Base-by-base conservation (phyloP, 2,329 filamentous ascomycete genomes). In the Ophiostoma ulmi region DNA sequence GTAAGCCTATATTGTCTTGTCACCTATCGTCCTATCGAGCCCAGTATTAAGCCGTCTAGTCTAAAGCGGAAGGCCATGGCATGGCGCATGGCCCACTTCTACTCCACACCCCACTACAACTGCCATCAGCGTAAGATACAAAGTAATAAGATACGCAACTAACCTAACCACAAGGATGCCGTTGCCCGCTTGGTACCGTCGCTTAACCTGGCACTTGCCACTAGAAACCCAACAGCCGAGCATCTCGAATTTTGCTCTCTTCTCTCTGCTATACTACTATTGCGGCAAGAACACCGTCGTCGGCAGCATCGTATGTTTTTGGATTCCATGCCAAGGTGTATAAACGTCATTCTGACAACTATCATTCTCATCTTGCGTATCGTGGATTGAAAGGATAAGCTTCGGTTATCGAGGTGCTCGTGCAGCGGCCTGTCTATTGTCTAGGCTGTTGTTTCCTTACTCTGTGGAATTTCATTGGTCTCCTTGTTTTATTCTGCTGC, bases 11-110 rank as follows among this genome's bases (percentile, higher is more conserved):
- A n/a, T n/a, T n/a, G n/a, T n/a, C n/a, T 39, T 14, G 41, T 44
- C 14, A 44, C 41, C 38, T 11, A 39, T 39, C 38, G 11, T 11
- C 38, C 41, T 44, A 44, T 17, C 14, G 41, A 44, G 14, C 17
- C 38, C 38, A 44, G 41, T 20, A 31, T 3, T 31, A 48, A 48
- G 38, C 38, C 38, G 38, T 35, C 22, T 7, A 61, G 61, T 64
- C 61, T 64, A 64, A 64, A 38, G 61, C 61, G 61, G 61, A 64
- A 64, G 61, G 31, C 61, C 61, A 64, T 13, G 61, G 61, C 61
- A 63, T 64, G 61, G 61, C 61, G 17, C 35, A 64, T 14, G 26
- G 13, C 61, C 61, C 61, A 39, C 61, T 13, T 22, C 22, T 39
- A 64, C 31, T n/a, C 26, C 61, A 64, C 58, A 64, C 61, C 1